Conservation (phyloP, 306 rosid genomes). For the Castanea crenata region DNA sequence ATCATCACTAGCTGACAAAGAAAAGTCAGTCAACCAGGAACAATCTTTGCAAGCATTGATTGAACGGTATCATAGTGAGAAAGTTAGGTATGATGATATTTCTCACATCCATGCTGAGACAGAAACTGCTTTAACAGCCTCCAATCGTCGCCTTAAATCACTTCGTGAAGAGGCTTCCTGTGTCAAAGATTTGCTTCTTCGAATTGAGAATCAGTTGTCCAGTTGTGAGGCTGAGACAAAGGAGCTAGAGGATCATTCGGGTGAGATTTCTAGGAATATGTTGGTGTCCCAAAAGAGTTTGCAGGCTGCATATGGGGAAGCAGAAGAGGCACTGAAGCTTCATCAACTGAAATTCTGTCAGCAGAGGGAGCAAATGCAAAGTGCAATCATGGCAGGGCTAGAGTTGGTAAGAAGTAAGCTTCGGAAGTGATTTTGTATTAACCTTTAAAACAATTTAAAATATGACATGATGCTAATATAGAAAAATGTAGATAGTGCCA, state of each 20-base stretch:
- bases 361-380: slow-evolving; percentile 2
- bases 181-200: slow-evolving; percentile 3
- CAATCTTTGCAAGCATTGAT: slow-evolving; percentile 11
- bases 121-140: not conserved
- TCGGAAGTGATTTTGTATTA: not conserved
- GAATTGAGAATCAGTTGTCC: slow-evolving; percentile 14
- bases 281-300: not conserved
- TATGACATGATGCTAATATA: not conserved
- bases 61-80: slow-evolving; percentile 1
- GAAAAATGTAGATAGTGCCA: not conserved
- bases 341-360: not conserved
- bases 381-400: slow-evolving; percentile 12
- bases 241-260: slow-evolving; percentile 4
- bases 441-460: not conserved
- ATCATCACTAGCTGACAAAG: slow-evolving; percentile 14
- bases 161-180: slow-evolving; percentile 6
- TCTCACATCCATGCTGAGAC: not conserved
- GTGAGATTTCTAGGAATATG: slow-evolving; percentile 4
- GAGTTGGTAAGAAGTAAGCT: slow-evolving; percentile 18
- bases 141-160: not conserved
- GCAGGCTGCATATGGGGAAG: not conserved
- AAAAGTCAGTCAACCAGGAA: not conserved
- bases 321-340: slow-evolving; percentile 3
- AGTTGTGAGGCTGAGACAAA: slow-evolving; percentile 10
- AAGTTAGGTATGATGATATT: not conserved